A percentile compares a stretch with the other conserved stretches of the same genome.
phyloP scores from a whole-genome alignment of 805 yeast genomes.

The Cyberlindnera sargentensis region DNA sequence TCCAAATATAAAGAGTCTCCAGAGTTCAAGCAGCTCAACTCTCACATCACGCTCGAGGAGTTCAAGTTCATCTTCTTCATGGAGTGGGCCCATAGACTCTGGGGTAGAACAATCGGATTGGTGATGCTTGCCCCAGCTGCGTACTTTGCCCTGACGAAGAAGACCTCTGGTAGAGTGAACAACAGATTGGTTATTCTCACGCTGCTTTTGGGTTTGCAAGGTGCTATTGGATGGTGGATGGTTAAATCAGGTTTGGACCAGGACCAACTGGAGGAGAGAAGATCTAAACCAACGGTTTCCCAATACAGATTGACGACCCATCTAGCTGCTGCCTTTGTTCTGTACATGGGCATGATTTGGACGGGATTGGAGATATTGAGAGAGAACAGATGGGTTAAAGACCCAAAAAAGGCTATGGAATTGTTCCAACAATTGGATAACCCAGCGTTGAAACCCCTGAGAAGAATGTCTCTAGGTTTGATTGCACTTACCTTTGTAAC shows the following conservation, averaged over 20 bases:
- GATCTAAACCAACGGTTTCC: slow-evolving; percentile 94
- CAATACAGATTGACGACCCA: slow-evolving; percentile 93
- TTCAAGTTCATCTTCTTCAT: slow-evolving; percentile 90
- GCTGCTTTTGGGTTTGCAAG: slow-evolving; percentile 81
- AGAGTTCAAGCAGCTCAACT: slow-evolving; percentile 82
- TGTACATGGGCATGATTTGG: slow-evolving; percentile 85
- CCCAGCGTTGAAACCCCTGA: slow-evolving; percentile 51
- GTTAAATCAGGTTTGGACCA: slow-evolving; percentile 91
- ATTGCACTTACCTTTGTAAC: slow-evolving; percentile 73
- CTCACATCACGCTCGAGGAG: slow-evolving; percentile 84
- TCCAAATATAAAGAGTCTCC: slow-evolving; percentile 78
- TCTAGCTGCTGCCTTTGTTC: slow-evolving; percentile 82
- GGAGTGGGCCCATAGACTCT: slow-evolving; percentile 96
- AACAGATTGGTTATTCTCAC: slow-evolving; percentile 65
- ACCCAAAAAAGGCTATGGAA: slow-evolving; percentile 51
- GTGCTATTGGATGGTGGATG: slow-evolving; percentile 99
- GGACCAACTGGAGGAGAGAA: slow-evolving; percentile 66
- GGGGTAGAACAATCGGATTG: slow-evolving; percentile 88
- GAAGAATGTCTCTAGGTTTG: slow-evolving; percentile 48
- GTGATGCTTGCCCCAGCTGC: slow-evolving; percentile 79
- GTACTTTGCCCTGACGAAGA: slow-evolving; percentile 64
- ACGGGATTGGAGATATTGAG: slow-evolving; percentile 80
- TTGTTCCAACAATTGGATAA: slow-evolving; percentile 53
- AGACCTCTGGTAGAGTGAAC: slow-evolving; percentile 61
- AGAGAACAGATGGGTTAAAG: slow-evolving; percentile 61